phyloP scores from a whole-genome alignment of 176 grass and related monocot genomes.

The Phoenix dactylifera region DNA sequence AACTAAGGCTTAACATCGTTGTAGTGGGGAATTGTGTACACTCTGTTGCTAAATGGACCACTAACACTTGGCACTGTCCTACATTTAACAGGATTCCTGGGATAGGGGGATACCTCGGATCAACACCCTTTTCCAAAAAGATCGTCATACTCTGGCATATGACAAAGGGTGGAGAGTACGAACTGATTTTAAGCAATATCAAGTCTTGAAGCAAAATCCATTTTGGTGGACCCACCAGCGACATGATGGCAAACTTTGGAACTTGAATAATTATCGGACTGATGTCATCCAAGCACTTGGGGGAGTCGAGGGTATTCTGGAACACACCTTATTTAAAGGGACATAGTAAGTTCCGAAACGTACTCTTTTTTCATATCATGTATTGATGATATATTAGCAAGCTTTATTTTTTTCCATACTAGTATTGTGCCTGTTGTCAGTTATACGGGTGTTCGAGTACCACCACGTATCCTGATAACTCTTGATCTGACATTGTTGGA shows the following conservation, averaged over 20 bases:
- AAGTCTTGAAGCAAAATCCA: conserved; percentile 98
- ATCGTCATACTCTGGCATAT: conserved; percentile 85
- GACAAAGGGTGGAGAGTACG: conserved; percentile 98
- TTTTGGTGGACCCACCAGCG: conserved; percentile 99
- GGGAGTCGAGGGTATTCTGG: conserved; percentile 95
- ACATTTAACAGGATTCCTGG: conserved; percentile 56
- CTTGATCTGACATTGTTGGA: background rate
- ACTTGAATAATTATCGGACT: conserved; percentile 97
- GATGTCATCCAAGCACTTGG: conserved; percentile 99
- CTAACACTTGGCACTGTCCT: background rate
- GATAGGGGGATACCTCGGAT: conserved; percentile 97
- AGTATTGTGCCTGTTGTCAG: no score
- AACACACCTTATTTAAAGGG: conserved; percentile 97
- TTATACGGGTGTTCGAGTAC: no score
- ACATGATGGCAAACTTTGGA: conserved; percentile 97
- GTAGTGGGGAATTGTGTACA: no score
- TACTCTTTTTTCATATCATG: no score
- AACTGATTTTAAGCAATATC: conserved; percentile 98
- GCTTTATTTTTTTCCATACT: no score
- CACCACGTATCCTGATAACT: no score
- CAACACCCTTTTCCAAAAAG: conserved; percentile 99
- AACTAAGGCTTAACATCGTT: no score
- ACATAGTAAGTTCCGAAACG: conserved; percentile 39
- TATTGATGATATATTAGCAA: no score
- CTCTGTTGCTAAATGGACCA: background rate